Base-by-base conservation (phyloP, 2,329 filamentous ascomycete species). In the Claviceps spartinae region DNA sequence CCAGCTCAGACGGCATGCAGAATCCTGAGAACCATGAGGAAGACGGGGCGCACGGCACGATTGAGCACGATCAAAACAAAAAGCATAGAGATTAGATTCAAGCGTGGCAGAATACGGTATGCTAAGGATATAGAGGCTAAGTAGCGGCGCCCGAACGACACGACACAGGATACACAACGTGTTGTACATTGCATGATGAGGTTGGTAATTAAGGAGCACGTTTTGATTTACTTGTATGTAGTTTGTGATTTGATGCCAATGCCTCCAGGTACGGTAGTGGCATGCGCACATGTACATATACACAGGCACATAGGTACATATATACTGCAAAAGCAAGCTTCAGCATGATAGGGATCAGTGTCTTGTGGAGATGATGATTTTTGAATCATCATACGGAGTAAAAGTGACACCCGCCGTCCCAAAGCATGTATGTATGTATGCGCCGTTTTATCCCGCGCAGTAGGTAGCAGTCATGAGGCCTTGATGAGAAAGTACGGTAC, bases 1-100 rank as follows among this genome's bases (percentile, higher is more conserved):
- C 76, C 2, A 78, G 78, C 2, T 77, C 40, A 22, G 48, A 51
- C 45, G 51, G 85, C 56, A 71, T 85, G 9, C 54, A 55, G 24
- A 81, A 75, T 59, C 80, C 79, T 2, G 82, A 81, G 2, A 79
- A 85, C 58, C 67, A 79, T 3, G 81, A 80, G 2, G 79, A 85
- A 58, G 67, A 51, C 62, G 73, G 45, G 47, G 34, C 52, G 36
- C 37, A 50, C 20, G 56, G 13, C 51, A 68, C 78, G 55, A 66
- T 67, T 52, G 62, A 69, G 40, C 52, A 51, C 51, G 60, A 50
- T 50, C 59, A 64, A 40, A 58, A 61, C 49, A 56, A 65, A 53
- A 62, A 62, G 56, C 63, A 65, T 58, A 60, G 64, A 55, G 56
- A 60, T 53, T 61, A 61, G 56, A 56, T 18, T 11, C 26, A 34